Evolutionary conservation across 2,329 filamentous ascomycete species (phyloP).

Genomic region (Calonectria honghensis): DNA sequence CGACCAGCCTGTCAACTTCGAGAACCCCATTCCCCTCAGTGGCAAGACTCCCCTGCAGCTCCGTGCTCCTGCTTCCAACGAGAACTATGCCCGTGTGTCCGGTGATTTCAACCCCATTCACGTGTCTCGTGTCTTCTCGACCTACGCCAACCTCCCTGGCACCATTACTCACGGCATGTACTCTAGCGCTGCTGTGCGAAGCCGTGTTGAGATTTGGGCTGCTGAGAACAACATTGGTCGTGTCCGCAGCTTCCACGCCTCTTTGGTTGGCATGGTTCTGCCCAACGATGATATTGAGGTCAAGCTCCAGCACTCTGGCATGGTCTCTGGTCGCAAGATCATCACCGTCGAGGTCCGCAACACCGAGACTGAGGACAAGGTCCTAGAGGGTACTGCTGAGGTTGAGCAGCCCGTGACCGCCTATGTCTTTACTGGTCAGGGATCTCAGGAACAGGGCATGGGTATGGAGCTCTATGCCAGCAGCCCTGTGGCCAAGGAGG

Average conservation of each 20-base stretch:
- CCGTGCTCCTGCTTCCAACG: conserved; percentile 95
- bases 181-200: conserved; percentile 96
- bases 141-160: conserved; percentile 94
- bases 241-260: conserved; percentile 97
- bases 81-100: conserved; percentile 97
- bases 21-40: conserved; percentile 96
- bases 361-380: conserved; percentile 96
- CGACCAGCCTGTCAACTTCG: conserved; percentile 97
- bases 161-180: conserved; percentile 99
- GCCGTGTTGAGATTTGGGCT: conserved; percentile 98
- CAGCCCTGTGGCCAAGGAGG: conserved; percentile 95
- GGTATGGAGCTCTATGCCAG: conserved; percentile 98
- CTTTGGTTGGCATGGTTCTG: conserved; percentile 98
- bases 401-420: conserved; percentile 97
- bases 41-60: conserved; percentile 92
- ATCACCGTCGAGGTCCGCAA: conserved; percentile 99
- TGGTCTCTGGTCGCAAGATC: conserved; percentile 99
- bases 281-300: conserved; percentile 97
- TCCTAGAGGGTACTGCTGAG: conserved; percentile 95
- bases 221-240: conserved; percentile 99
- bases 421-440: conserved; percentile 98
- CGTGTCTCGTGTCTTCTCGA: conserved; percentile 96
- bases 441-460: conserved; percentile 99
- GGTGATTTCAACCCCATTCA: conserved; percentile 99
- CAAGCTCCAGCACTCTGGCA: conserved; percentile 96